Conservation (phyloP, 2,329 filamentous ascomycete species). For the Cryphonectria parasitica region DNA sequence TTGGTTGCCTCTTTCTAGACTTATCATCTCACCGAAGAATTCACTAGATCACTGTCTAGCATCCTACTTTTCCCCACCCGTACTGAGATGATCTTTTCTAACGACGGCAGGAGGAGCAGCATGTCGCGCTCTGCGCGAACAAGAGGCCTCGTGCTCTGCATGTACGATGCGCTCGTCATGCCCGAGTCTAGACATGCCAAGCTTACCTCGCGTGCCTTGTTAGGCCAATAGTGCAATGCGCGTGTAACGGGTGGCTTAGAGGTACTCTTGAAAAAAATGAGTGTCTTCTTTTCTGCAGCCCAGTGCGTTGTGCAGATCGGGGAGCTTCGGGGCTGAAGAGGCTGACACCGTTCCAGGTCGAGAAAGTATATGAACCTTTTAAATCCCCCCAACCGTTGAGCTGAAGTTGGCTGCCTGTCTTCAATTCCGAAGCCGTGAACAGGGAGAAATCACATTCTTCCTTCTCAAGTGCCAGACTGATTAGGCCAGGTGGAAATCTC, state of each 20-base stretch:
- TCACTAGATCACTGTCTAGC: not conserved
- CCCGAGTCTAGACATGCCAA: constrained; percentile 2
- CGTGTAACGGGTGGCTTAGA: constrained; percentile 3
- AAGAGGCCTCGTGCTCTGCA: not conserved
- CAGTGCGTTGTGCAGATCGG: not conserved
- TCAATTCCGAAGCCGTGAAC: not conserved
- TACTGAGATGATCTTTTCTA: not conserved
- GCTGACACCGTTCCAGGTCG: not conserved
- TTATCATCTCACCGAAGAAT: not conserved
- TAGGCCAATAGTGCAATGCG: not conserved
- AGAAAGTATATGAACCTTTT: not conserved
- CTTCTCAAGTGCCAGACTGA: not conserved
- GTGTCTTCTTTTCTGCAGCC: not conserved
- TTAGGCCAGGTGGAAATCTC: not conserved
- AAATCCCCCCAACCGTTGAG: not conserved
- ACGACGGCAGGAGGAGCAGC: not conserved
- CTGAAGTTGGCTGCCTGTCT: not conserved
- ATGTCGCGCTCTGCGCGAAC: not conserved
- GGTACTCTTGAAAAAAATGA: too few relatives aligned
- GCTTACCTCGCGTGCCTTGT: not conserved
- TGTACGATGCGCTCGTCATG: not conserved
- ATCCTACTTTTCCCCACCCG: not conserved
- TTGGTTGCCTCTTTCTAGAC: not conserved
- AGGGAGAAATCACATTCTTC: not conserved
- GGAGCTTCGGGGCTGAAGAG: not conserved